Base-by-base conservation (phyloP, 257 asterid species). In the Salvia miltiorrhiza region DNA sequence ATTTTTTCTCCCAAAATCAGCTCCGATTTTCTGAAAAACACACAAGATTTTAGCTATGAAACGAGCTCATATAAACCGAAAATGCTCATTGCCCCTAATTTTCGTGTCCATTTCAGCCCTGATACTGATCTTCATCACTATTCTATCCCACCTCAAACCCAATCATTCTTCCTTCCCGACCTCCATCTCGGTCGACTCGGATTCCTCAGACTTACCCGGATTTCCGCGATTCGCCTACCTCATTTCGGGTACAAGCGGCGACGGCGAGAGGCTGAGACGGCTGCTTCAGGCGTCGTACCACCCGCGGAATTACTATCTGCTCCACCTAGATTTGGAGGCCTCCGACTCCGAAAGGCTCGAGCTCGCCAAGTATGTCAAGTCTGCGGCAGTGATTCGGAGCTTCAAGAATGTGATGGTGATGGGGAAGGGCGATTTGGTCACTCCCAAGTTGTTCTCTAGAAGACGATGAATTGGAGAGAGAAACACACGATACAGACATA, bases 251-350 rank as follows among this genome's bases (percentile, higher is more conserved):
- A 80, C 96, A 5, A 70, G 62, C 67, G 92, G 87, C 48, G 96
- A 94, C 71, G 41, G 72, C 41, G 65, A 66, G 64, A 74, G 90
- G 67, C 55, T 91, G 55, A 79, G 56, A 81, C 76, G 99, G 77
- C 81, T 94, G 83, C 86, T 94, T 64, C 93, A 78, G 76, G 95
- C 89, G 61, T 63, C 78, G 82, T 94, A 94, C 77, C 96, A 94
- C 78, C 97, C 99, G 0, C 78, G 96, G 53, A 94, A 91, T 71
- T 86, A 81, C 78, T 94, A 94, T 47, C 65, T 93, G 70, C 64
- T 93, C 75, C 93, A 93, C 49, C 89, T 93, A 26, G 97, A 90
- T 84, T 77, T 82, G 54, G 97, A 84, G 69, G 90, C 93, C 35
- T 83, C 85, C 20, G 97, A 88, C 9, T 62, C 71, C 0, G 97